A percentile compares a stretch with the other conserved stretches of the same genome.
phyloP scores from a whole-genome alignment of 257 asterid species.

The Nicotiana noctiflora region DNA sequence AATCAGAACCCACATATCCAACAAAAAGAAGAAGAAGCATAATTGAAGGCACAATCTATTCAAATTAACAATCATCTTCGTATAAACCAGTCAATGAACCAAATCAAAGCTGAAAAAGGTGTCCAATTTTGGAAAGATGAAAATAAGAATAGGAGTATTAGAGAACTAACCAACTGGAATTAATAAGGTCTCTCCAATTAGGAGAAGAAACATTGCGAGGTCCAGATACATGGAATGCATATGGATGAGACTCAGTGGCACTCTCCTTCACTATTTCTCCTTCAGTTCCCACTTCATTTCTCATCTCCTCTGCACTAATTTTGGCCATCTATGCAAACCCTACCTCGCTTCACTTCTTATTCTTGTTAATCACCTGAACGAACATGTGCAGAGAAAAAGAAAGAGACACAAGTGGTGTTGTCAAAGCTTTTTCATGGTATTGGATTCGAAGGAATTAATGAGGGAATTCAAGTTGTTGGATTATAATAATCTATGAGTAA shows the following conservation, averaged over 20 bases:
- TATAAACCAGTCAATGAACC: background rate
- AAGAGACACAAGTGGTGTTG: background rate
- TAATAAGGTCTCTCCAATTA: conserved; percentile 36
- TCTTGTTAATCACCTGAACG: conserved; percentile 5
- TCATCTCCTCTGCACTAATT: conserved; percentile 33
- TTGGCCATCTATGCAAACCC: conserved; percentile 22
- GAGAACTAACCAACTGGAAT: conserved; percentile 32
- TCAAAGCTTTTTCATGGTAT: background rate
- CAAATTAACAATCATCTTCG: background rate
- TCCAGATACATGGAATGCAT: conserved; percentile 41
- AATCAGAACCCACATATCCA: background rate
- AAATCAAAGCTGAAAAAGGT: background rate
- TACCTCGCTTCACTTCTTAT: background rate
- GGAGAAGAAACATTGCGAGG: conserved; percentile 39
- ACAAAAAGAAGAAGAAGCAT: background rate
- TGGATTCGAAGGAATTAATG: conserved; percentile 19
- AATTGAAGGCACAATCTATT: background rate
- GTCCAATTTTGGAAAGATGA: background rate
- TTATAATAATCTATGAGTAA: conserved; percentile 10
- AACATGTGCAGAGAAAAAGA: background rate
- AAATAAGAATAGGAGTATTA: background rate
- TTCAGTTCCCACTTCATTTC: conserved; percentile 20
- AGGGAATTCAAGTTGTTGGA: conserved; percentile 24
- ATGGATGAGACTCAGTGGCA: conserved; percentile 20
- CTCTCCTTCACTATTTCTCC: conserved; percentile 8